Evolutionary conservation across 371 early-diverging fungal genomes (phyloP).

Genomic region (Funneliformis caledonium): DNA sequence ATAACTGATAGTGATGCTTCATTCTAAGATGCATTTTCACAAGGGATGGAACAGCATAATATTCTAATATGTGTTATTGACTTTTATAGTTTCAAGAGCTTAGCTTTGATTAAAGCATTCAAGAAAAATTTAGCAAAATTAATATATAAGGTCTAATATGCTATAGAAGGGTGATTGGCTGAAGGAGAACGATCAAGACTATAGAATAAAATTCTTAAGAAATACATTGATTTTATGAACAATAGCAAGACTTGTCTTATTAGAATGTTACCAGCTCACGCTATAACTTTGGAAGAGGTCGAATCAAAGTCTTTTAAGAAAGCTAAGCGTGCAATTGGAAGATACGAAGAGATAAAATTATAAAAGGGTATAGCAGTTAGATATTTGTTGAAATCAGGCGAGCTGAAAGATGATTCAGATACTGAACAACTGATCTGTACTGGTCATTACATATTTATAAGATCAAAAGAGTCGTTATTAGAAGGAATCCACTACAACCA

Average conservation of each 20-base stretch:
- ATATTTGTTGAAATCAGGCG: conserved; percentile 29
- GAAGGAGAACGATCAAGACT: conserved; percentile 25
- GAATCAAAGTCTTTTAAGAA: conserved; percentile 2
- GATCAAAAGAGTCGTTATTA: conserved; percentile 22
- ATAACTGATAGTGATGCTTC: conserved; percentile 16
- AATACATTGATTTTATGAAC: conserved; percentile 30
- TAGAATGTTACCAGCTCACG: conserved; percentile 12
- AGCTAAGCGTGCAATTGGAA: conserved; percentile 19
- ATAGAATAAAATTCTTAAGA: conserved; percentile 29
- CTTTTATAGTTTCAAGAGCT: conserved; percentile 25
- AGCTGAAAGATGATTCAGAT: conserved; percentile 9
- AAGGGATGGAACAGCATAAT: conserved; percentile 33
- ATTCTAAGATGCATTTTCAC: neutral
- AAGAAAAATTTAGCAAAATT: conserved; percentile 12
- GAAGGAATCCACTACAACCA: no score
- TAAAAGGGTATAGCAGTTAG: conserved; percentile 13
- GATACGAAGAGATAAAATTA: conserved; percentile 5
- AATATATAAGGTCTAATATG: conserved; percentile 30
- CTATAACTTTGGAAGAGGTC: conserved; percentile 19
- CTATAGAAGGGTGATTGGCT: conserved; percentile 2
- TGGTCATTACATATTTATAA: conserved; percentile 4
- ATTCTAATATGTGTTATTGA: conserved; percentile 11
- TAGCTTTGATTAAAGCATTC: conserved; percentile 24
- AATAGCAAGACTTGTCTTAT: conserved; percentile 26
- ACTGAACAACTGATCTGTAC: conserved; percentile 24